Base-by-base conservation (phyloP, 1,139 yeast genomes). In the Fermentozyma sake region DNA sequence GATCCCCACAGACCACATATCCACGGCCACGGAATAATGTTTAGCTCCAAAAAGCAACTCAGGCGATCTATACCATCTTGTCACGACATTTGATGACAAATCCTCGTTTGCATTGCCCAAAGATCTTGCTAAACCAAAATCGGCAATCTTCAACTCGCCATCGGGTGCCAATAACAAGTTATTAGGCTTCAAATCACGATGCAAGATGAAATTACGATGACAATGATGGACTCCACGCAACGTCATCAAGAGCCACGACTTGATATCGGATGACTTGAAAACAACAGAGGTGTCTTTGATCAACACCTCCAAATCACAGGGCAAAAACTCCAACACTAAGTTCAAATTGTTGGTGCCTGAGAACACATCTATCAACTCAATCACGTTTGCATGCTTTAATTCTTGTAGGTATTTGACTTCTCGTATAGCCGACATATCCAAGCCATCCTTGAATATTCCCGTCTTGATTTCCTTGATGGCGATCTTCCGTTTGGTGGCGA, bases 1-100 rank as follows among this genome's bases (percentile, higher is more conserved):
- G 5, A 85, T 76, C 1, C 98, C 98, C 12, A 87, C 79, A 0
- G 96, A 84, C 98, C 98, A 91, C 3, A 86, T 66, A 55, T 91
- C 98, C 3, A 91, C 75, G 0, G 94, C 95, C 2, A 75, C 78
- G 0, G 95, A 83, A 47, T 91, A 91, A 50, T 86, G 94, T 30
- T 77, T 72, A 1, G 96, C 89, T 0, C 96, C 96, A 50, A 89
- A 80, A 21, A 91, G 58, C 27, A 91, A 62, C 46, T 91, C 98
- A 0, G 98, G 98, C 0, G 97, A 95, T 31, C 97, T 63, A 56
- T 91, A 91, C 98, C 98, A 91, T 35, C 97, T 63, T 2, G 99
- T 91, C 2, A 91, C 99, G 7, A 91, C 98, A 39, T 89, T 89
- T 1, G 95, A 83, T 0, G 97, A 84, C 50, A 91, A 62, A 34